Conservation (phyloP, 352 stramenopile species). For the Peronospora destructor region DNA sequence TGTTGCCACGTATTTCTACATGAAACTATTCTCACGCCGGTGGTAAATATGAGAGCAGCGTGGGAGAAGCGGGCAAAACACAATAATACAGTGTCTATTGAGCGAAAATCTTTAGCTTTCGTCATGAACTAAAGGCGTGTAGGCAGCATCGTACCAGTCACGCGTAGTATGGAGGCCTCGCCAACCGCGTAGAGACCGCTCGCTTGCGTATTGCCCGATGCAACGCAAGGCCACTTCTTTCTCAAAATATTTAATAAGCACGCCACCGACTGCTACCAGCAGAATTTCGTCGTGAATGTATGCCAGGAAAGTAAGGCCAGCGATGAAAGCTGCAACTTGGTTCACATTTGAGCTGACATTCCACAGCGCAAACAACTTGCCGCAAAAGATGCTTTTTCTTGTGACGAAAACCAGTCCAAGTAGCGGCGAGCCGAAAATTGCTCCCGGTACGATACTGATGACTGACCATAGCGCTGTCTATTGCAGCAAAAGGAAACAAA, state of each 20-base stretch:
- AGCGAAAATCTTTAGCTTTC: conserved; percentile 33
- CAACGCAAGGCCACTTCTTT: conserved; percentile 62
- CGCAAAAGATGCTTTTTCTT: conserved; percentile 67
- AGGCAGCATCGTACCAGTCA: conserved; percentile 83
- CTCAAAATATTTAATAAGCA: conserved; percentile 65
- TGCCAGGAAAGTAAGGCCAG: conserved; percentile 44
- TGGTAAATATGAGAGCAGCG: conserved; percentile 22
- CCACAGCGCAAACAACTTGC: conserved; percentile 69
- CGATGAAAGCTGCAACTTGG: conserved; percentile 52
- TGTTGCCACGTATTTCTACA: conserved; percentile 68
- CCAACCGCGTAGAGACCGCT: conserved; percentile 65
- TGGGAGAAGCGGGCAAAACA: background rate
- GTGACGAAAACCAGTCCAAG: conserved; percentile 68
- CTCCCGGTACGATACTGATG: conserved; percentile 49
- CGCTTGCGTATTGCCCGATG: conserved; percentile 69
- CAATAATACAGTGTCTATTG: conserved; percentile 2
- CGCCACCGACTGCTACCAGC: conserved; percentile 37
- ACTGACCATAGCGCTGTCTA: conserved; percentile 60
- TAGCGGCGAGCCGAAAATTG: conserved; percentile 49
- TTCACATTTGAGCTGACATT: conserved; percentile 67
- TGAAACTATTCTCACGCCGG: conserved; percentile 65
- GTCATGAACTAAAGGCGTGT: conserved; percentile 70
- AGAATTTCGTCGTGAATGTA: conserved; percentile 75
- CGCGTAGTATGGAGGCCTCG: conserved; percentile 73
- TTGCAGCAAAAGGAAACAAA: conserved; percentile 3